These are phyloP conservation scores for Leccinum subrobustum DNA, from an alignment of 1,284 basidiomycete genomes.

Conservation along the genomic window DNA sequence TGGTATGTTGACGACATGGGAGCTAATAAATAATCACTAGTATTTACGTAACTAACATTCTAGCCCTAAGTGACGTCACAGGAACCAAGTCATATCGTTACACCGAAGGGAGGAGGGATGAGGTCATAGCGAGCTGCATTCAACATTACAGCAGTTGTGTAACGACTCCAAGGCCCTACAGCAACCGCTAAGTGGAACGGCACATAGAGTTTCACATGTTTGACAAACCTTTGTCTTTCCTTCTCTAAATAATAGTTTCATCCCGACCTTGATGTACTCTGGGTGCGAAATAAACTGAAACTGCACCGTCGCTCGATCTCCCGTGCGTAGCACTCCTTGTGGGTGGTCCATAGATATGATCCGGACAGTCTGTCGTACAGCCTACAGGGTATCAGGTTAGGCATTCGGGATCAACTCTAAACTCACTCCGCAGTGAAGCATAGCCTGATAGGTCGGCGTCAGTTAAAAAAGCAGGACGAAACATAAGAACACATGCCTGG, in stretches of 20 bases:
- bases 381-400: conserved; percentile 40
- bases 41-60: conserved; percentile 18
- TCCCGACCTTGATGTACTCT: conserved; percentile 89
- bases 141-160: conserved; percentile 36
- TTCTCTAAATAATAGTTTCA: conserved; percentile 89
- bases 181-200: neutral
- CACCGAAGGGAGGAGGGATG: too few relatives aligned
- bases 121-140: neutral
- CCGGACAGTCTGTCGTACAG: conserved; percentile 86
- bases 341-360: conserved; percentile 89
- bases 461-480: neutral
- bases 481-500: conserved; percentile 50
- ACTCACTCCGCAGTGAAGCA: conserved; percentile 80
- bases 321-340: conserved; percentile 84
- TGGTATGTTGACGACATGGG: conserved; percentile 27
- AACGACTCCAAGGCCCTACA: conserved; percentile 44
- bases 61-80: conserved; percentile 21
- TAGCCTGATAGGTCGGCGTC: conserved; percentile 50
- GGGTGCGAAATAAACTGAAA: conserved; percentile 91
- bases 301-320: conserved; percentile 84
- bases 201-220: neutral
- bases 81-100: neutral
- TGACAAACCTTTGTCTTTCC: conserved; percentile 83
- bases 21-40: conserved; percentile 6
- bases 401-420: neutral